Evolutionary conservation across 2,329 filamentous ascomycete species (phyloP), one percentile per base, ranked within the genome.

Genomic region (Nectriaceae sp.): DNA sequence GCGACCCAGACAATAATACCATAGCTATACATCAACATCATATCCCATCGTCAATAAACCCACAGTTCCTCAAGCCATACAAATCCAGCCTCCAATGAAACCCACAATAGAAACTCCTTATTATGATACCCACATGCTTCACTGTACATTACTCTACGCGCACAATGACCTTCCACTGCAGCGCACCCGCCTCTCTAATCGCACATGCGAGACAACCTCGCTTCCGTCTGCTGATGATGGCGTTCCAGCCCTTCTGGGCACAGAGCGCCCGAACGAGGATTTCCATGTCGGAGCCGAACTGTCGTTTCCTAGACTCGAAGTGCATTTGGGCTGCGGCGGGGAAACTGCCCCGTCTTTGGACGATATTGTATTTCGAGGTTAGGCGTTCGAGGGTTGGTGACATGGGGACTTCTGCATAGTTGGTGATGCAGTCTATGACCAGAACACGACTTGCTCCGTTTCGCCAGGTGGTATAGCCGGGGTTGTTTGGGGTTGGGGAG

Each of bases 191-290:
- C 71, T 93, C 88, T 16, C 89, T 78, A 37, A 93, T 81, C 35
- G 86, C 87, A 67, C 89, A 93, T 3, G 81, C 80, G 29, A 92
- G 67, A 63, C 89, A 93, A 0, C 85, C 87, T 52, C 87, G 76
- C 55, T 82, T 80, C 33, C 78, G 75, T 43, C 86, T 76, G 52
- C 85, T 88, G 53, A 92, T 76, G 16, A 92, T 65, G 19, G 88
- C 88, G 64, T 90, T 87, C 76, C 85, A 85, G 3, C 88, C 88
- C 56, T 79, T 83, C 62, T 89, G 83, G 1, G 88, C 85, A 64
- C 89, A 92, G 56, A 89, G 76, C 2, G 88, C 87, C 41, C 88
- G 75, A 1, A 85, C 85, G 44, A 92, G 70, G 8, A 91, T 77
- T 67, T 90, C 87, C 62, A 88, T 73, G 58, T 86, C 83, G 11